Base-by-base conservation (phyloP, 176 grass and related monocot genomes). In the Triticum monococcum region DNA sequence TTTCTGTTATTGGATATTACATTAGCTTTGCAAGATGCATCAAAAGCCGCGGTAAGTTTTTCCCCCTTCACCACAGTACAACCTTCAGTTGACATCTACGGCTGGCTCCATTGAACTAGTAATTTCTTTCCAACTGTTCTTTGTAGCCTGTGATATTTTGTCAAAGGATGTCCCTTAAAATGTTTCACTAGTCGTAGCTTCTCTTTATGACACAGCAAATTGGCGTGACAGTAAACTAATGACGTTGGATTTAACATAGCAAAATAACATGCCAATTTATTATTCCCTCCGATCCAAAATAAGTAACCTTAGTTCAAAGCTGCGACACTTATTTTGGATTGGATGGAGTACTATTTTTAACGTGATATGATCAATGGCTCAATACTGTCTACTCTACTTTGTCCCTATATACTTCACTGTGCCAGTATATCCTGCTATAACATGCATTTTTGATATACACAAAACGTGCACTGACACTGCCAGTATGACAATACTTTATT, bases 1-100 rank as follows among this genome's bases (percentile, higher is more conserved):
- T 92, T 98, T 91, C 93, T 98, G 24, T 79, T 98, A 48, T 79
- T 98, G 91, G 95, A 98, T 91, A 92, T 95, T 92, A 32, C 95
- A 79, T 89, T 95, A 73, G 88, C 91, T 78, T 88, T 85, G 77
- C 87, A 93, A 87, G 93, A 98, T 87, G 89, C 89, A 80, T 82
- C 89, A 83, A 92, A 84, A 91, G 95, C 92, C 67, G 88, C 83
- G 30, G 97, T 99, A 91, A 93, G 94, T 93, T 88, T 68, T 57
- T 79, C 52, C 40, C 79, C 61, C 23, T 41, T 56, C 24, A 18
- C 83, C 33, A 82, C 64, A 36, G n/a, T 76, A 26, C 66, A 46
- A 36, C 36, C 12, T 35, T 14, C 83, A 76, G 18, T 61, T 76
- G n/a, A 48, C 17, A 62, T 62, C 67, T 77, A 79, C 13, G 45